These are phyloP conservation scores for Benincasa hispida DNA, from an alignment of 306 rosid genomes.

Conservation along the genomic window DNA sequence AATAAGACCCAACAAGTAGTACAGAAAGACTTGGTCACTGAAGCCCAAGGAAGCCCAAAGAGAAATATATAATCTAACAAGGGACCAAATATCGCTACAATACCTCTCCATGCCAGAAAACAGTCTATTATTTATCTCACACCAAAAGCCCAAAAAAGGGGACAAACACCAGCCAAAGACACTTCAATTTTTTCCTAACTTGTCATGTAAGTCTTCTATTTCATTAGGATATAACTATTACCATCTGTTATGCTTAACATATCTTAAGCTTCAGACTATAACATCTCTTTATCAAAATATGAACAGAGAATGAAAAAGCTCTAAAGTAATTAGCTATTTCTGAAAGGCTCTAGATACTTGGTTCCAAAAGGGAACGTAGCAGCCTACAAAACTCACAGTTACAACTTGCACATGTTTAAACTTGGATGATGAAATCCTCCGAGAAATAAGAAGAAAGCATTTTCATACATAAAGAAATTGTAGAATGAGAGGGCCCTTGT, in stretches of 20 bases:
- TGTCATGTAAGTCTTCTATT: not conserved
- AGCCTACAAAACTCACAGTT: not conserved
- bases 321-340: not conserved
- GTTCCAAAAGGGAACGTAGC: not conserved
- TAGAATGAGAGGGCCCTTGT: not conserved
- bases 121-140: not conserved
- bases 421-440: not conserved
- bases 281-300: not conserved
- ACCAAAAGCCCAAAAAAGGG: not conserved
- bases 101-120: not conserved
- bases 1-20: not conserved
- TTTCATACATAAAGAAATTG: not conserved
- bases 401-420: not conserved
- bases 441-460: not conserved
- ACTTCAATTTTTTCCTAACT: not conserved
- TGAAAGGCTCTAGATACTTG: not conserved
- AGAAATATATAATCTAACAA: not conserved
- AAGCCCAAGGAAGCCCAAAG: not conserved
- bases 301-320: not conserved
- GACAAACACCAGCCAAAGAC: not conserved
- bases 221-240: not conserved
- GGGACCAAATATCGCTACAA: not conserved
- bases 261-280: not conserved
- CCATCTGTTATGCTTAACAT: not conserved
- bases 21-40: not conserved